Conservation (phyloP, 345 rosid genomes). For the Diplotaxis tenuifolia region DNA sequence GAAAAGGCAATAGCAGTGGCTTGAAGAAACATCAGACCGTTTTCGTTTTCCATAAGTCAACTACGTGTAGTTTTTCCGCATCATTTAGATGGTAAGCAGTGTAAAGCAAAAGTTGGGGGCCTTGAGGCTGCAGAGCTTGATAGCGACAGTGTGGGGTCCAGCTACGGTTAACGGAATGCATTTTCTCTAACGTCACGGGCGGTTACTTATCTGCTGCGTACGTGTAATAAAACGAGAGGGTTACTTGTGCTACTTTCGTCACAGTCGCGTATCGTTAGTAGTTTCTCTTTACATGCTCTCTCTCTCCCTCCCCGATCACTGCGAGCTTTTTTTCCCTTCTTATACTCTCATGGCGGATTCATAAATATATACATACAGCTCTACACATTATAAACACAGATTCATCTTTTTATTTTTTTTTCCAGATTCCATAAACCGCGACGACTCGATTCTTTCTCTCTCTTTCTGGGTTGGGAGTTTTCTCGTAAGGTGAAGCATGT, state of each 20-base stretch:
- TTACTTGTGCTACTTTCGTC: neutral
- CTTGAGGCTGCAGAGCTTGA: conserved; percentile 21
- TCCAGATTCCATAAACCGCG: neutral
- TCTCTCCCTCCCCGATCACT: conserved; percentile 17
- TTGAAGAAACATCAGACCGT: too few relatives aligned
- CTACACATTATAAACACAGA: neutral
- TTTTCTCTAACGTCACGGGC: conserved; percentile 4
- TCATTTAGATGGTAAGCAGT: conserved; percentile 5
- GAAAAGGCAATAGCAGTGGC: too few relatives aligned
- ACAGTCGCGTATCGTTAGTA: neutral
- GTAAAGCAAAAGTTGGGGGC: neutral
- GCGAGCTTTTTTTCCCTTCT: conserved; percentile 12
- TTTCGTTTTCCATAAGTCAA: neutral
- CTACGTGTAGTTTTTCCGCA: neutral
- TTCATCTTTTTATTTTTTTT: conserved; percentile 1
- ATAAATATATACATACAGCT: neutral
- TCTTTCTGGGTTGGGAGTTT: too few relatives aligned
- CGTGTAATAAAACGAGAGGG: conserved; percentile 3
- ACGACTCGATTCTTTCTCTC: conserved; percentile 18
- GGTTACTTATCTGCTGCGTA: neutral
- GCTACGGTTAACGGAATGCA: conserved; percentile 21
- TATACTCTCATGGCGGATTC: conserved; percentile 29
- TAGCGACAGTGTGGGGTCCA: conserved; percentile 32
- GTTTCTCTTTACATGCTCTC: conserved; percentile 17
- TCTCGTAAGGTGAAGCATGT: conserved; percentile 47